Percentiles rank a stretch among this genome's conserved stretches.
Evolutionary conservation across 1,284 basidiomycete species (phyloP).

Genomic region (Grifola frondosa): DNA sequence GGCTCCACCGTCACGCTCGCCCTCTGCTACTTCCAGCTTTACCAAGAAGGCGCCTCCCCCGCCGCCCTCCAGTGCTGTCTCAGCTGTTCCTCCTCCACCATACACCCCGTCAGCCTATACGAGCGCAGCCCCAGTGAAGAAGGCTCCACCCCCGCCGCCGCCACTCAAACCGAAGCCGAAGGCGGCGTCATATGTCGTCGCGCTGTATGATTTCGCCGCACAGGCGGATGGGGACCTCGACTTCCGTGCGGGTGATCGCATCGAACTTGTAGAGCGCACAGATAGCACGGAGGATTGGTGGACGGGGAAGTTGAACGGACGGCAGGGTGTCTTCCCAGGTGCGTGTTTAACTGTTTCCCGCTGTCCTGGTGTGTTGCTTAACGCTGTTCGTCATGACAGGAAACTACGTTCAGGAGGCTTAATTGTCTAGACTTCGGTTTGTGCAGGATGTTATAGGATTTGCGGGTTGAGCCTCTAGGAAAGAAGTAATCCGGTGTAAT

Average conservation of each 20-base stretch:
- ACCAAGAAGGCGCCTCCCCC: constrained; percentile 47
- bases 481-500: too few species aligned
- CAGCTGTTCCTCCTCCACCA: constrained; percentile 55
- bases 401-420: constrained; percentile 52
- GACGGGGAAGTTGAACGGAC: constrained; percentile 87
- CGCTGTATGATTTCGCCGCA: constrained; percentile 93
- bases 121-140: constrained; percentile 50
- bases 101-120: constrained; percentile 49
- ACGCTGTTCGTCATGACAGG: too few species aligned
- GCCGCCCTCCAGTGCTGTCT: constrained; percentile 37
- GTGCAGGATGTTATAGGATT: too few species aligned
- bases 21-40: constrained; percentile 36
- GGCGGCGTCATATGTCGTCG: constrained; percentile 78
- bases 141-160: constrained; percentile 86
- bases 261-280: constrained; percentile 88
- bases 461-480: too few species aligned
- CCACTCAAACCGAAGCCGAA: constrained; percentile 80
- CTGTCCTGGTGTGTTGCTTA: too few species aligned
- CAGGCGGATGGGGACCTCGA: constrained; percentile 92
- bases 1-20: constrained; percentile 42
- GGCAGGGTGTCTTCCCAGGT: constrained; percentile 93
- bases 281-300: constrained; percentile 95
- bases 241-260: constrained; percentile 90
- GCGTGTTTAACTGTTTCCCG: too few species aligned
- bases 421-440: too few species aligned